Base-by-base conservation (phyloP, 345 rosid genomes). In the Moricandia moricandioides region DNA sequence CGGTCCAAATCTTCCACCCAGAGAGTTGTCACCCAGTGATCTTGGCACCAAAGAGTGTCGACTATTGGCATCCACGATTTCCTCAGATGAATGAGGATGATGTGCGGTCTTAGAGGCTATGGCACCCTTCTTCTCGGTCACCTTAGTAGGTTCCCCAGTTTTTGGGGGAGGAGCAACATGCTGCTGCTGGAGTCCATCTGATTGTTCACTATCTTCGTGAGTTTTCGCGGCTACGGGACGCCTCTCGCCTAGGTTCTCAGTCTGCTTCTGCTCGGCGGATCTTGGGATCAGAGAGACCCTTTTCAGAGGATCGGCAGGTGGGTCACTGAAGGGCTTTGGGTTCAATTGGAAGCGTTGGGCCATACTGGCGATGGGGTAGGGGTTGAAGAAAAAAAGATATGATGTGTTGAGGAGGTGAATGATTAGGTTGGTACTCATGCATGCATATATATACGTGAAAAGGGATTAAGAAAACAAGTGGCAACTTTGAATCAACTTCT, bases 401-500 rank as follows among this genome's bases (percentile, higher is more conserved):
- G 69, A 65, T 65, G 68, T 58, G 57, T 39, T 71, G 69, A 58
- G 43, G 69, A 64, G 43, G 70, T 72, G 65, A 72, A 43, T 67
- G 78, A 43, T 24, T 54, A 47, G 21, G 55, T 58, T 59, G 9
- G 12, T 58, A 45, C 52, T 13, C 55, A 7, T 63, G 6, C 26
- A 29, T 60, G 31, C 4, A 6, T 67, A 71, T 66, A 72, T 71
- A 77, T 8, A 34, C 17, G 51, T 67, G 43, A 5, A 40, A 72
- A 73, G 43, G 67, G 55, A 21, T 33, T 35, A 6, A 39, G 17
- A 29, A 10, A 43, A 17, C 56, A 65, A 16, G 66, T n/a, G 18
- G 47, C 31, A 55, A 60, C 81, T 52, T 54, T 75, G 88, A 86
- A 85, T 88, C 89, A 60, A 84, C 91, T 87, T 85, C 90, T 86